A percentile compares a stretch with the other conserved stretches of the same genome.
phyloP scores from a whole-genome alignment of 2,329 filamentous ascomycete species.

The Alternaria burnsii region DNA sequence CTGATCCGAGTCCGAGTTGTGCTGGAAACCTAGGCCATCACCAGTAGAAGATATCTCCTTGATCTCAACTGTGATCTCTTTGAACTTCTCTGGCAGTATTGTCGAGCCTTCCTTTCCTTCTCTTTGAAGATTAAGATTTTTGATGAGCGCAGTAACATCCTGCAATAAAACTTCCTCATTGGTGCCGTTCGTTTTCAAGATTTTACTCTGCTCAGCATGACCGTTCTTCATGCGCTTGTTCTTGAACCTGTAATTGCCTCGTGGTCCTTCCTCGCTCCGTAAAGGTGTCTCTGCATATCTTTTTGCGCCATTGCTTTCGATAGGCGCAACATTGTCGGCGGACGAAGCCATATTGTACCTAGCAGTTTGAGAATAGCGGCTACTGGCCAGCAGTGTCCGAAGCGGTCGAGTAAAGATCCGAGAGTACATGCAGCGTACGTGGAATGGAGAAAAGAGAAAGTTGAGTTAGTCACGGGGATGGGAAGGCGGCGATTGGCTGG shows the following conservation, averaged over 20 bases:
- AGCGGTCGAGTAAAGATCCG: constrained; percentile 35
- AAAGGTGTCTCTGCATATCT: constrained; percentile 45
- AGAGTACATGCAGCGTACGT: constrained; percentile 31
- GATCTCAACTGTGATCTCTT: constrained; percentile 84
- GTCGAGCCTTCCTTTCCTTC: constrained; percentile 22
- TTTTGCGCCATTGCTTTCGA: constrained; percentile 47
- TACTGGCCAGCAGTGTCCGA: constrained; percentile 33
- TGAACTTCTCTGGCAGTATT: constrained; percentile 69
- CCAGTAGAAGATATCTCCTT: constrained; percentile 87
- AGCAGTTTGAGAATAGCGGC: constrained; percentile 18
- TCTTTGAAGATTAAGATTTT: constrained; percentile 42
- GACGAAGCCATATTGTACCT: constrained; percentile 46
- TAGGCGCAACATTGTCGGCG: constrained; percentile 39
- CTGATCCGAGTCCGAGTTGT: constrained; percentile 67
- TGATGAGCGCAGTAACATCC: constrained; percentile 56
- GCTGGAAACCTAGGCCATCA: constrained; percentile 82
- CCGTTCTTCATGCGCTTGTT: constrained; percentile 60
- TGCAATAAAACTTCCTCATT: constrained; percentile 60
- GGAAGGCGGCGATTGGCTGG: constrained; percentile 38
- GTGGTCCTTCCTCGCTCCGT: constrained; percentile 44
- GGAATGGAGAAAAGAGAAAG: constrained; percentile 33
- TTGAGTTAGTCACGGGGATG: constrained; percentile 36
- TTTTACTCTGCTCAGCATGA: constrained; percentile 45
- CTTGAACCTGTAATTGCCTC: constrained; percentile 51
- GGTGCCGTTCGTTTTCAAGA: constrained; percentile 54